A percentile compares a stretch with the other conserved stretches of the same genome.
These are phyloP conservation scores for Kalanchoe fedtschenkoi DNA, from an alignment of 164 flowering plant genomes.

Conservation along the genomic window DNA sequence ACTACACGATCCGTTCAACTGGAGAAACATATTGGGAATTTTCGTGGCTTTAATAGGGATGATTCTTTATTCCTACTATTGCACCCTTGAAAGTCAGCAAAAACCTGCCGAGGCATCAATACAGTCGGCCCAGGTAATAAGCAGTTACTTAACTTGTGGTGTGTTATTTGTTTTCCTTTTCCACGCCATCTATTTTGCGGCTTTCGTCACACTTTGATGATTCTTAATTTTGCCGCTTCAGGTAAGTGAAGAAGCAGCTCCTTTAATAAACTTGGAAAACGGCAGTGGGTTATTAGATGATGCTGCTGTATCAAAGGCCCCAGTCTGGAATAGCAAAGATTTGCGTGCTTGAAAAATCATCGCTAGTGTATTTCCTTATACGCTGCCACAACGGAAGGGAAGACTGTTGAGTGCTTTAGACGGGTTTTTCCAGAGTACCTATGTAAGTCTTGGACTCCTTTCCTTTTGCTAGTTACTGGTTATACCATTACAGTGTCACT, in stretches of 20 bases:
- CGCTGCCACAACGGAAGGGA: neutral
- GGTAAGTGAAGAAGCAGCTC: constrained; percentile 69
- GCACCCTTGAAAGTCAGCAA: constrained; percentile 59
- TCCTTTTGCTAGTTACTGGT: neutral
- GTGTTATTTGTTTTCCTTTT: neutral
- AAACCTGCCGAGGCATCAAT: constrained; percentile 49
- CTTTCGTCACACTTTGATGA: neutral
- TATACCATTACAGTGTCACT: neutral
- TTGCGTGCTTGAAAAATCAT: constrained; percentile 29
- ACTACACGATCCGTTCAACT: constrained; percentile 79
- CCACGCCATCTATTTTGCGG: neutral
- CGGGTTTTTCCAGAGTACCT: constrained; percentile 4
- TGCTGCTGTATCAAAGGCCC: constrained; percentile 24
- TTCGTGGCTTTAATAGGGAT: constrained; percentile 78
- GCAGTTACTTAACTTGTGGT: constrained; percentile 15
- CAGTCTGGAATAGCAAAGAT: constrained; percentile 44
- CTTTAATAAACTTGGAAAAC: constrained; percentile 51
- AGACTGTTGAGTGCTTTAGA: constrained; percentile 8
- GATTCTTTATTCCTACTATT: constrained; percentile 74
- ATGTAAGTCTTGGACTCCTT: neutral
- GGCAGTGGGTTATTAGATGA: constrained; percentile 37
- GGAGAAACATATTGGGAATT: constrained; percentile 84
- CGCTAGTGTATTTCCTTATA: neutral
- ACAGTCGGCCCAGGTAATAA: constrained; percentile 54
- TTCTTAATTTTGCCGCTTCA: constrained; percentile 15